Evolutionary conservation across 23 red algal genomes (phyloP).

Genomic region (Agarophyton chilense): DNA sequence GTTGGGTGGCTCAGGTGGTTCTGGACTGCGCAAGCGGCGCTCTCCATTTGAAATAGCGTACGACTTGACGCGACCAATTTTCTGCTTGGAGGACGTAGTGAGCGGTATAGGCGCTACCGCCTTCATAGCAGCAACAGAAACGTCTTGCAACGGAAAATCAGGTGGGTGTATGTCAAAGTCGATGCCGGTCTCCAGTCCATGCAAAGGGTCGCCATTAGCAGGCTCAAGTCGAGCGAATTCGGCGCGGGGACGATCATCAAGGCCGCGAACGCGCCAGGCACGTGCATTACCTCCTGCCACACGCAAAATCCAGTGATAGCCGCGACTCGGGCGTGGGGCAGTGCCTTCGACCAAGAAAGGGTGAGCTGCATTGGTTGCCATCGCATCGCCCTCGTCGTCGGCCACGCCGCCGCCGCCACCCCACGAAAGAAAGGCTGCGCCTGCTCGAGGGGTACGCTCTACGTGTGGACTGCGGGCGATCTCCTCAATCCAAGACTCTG

Average conservation of each 20-base stretch:
- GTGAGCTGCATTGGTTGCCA: conserved; percentile 58
- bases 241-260: conserved; percentile 80
- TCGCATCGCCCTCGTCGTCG: conserved; percentile 82
- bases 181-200: conserved; percentile 21
- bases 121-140: conserved; percentile 40
- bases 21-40: conserved; percentile 73
- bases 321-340: conserved; percentile 61
- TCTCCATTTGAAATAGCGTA: conserved; percentile 85
- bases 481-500: too few species aligned
- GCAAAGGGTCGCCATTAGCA: conserved; percentile 36
- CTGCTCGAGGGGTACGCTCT: conserved; percentile 55
- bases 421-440: conserved; percentile 72
- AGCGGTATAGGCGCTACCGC: conserved; percentile 72
- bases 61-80: conserved; percentile 70
- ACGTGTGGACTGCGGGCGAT: conserved; percentile 77
- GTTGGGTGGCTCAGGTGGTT: conserved; percentile 78
- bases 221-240: conserved; percentile 80
- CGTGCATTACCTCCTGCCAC: conserved; percentile 49
- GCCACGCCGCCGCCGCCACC: conserved; percentile 84
- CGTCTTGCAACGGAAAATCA: conserved; percentile 30
- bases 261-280: conserved; percentile 73
- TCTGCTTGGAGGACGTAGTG: conserved; percentile 49
- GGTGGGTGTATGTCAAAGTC: conserved; percentile 21
- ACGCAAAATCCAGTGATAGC: conserved; percentile 66
- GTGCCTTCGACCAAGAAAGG: conserved; percentile 28